Evolutionary conservation across 257 asterid genomes (phyloP).

Genomic region (Ophiorrhiza pumila): DNA sequence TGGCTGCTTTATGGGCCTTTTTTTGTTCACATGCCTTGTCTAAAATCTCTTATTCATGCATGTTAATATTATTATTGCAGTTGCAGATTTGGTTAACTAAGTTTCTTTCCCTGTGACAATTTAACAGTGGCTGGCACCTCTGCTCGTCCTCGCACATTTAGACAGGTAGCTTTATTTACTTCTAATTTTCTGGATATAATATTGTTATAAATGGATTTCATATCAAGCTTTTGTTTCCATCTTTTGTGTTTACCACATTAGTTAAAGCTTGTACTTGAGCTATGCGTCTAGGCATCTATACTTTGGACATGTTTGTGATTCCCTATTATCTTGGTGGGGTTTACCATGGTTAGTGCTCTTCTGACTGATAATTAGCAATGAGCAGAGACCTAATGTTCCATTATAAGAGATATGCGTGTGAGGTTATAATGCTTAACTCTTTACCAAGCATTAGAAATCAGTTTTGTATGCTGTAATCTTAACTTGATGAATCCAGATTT

Average conservation of each 20-base stretch:
- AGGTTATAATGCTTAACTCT: not conserved
- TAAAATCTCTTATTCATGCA: not conserved
- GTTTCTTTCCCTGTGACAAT: not conserved
- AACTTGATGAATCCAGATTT: not conserved
- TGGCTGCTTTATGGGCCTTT: not conserved
- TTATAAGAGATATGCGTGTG: not conserved
- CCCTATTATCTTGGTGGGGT: not conserved
- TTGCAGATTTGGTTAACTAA: not conserved
- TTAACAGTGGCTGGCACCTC: slow-evolving; percentile 83
- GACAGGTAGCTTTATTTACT: slow-evolving; percentile 38
- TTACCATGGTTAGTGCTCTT: not conserved
- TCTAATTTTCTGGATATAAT: not conserved
- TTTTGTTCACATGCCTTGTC: not conserved
- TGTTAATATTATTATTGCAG: not conserved
- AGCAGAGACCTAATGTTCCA: not conserved
- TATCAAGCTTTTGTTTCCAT: not conserved
- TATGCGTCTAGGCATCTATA: not conserved
- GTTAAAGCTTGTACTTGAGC: not conserved
- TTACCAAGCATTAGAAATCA: not conserved
- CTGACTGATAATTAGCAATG: not conserved
- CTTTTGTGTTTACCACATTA: not conserved
- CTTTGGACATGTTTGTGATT: not conserved
- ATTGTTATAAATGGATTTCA: not conserved
- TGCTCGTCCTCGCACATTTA: slow-evolving; percentile 84
- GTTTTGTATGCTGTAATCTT: no score